phyloP scores from a whole-genome alignment of 257 asterid species.

The Agastache rugosa region DNA sequence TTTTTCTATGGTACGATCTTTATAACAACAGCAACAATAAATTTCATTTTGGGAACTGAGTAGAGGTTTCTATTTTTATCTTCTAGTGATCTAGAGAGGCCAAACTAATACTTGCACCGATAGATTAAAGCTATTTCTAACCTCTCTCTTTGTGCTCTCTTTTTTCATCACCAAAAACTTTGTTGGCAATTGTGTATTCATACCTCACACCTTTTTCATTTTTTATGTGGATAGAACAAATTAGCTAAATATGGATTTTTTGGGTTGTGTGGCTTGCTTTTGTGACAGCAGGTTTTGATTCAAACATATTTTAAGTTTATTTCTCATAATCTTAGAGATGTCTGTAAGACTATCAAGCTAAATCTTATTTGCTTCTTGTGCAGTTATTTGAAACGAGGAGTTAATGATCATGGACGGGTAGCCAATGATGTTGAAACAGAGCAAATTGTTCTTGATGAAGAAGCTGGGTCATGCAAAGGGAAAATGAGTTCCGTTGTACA shows the following conservation, averaged over 20 bases:
- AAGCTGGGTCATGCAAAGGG: constrained; percentile 95
- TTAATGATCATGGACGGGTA: constrained; percentile 96
- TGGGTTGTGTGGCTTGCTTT: constrained; percentile 19
- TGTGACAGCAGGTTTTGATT: neutral
- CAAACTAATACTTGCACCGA: constrained; percentile 17
- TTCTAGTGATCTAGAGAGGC: constrained; percentile 7
- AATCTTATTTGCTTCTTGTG: constrained; percentile 39
- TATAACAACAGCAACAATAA: neutral
- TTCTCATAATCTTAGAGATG: neutral
- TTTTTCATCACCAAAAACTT: neutral
- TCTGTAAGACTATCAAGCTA: constrained; percentile 13
- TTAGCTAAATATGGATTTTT: neutral
- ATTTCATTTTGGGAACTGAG: neutral
- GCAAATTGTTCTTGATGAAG: constrained; percentile 95
- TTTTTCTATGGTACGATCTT: neutral
- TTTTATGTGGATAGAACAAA: neutral
- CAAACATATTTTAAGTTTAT: neutral
- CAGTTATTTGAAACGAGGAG: constrained; percentile 97
- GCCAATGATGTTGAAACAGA: constrained; percentile 99
- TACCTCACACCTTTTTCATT: neutral
- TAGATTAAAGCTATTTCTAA: neutral
- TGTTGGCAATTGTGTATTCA: neutral
- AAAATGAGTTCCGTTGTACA: constrained; percentile 98
- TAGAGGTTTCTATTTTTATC: neutral
- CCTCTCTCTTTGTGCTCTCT: neutral